Percentiles rank a stretch among this genome's conserved stretches.
These are phyloP conservation scores for Aspergillus nomiae DNA, from an alignment of 2,329 filamentous ascomycete genomes.

Conservation along the genomic window DNA sequence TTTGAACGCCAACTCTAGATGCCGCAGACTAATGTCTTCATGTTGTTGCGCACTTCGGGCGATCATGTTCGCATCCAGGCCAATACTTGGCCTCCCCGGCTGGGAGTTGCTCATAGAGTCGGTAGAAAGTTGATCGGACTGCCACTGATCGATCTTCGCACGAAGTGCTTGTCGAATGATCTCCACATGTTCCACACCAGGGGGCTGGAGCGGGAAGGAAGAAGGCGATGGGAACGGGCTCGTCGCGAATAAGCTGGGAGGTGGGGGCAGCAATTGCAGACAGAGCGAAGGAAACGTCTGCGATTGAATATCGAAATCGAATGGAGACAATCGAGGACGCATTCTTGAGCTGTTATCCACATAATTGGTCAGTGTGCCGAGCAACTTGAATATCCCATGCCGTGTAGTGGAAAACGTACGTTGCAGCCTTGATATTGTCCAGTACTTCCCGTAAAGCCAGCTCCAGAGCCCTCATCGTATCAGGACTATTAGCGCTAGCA, in stretches of 20 bases:
- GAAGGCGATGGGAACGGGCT: constrained; percentile 75
- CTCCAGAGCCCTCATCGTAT: constrained; percentile 81
- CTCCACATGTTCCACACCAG: constrained; percentile 71
- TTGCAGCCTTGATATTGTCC: constrained; percentile 78
- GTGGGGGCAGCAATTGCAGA: constrained; percentile 76
- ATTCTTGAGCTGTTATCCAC: constrained; percentile 43
- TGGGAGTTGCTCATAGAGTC: constrained; percentile 45
- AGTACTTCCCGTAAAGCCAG: constrained; percentile 81
- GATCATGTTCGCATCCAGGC: constrained; percentile 39
- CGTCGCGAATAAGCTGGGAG: constrained; percentile 78
- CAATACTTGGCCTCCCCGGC: constrained; percentile 38
- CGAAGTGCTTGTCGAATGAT: constrained; percentile 69
- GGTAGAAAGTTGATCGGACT: constrained; percentile 45
- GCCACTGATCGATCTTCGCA: constrained; percentile 69
- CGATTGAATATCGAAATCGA: constrained; percentile 81
- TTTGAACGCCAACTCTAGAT: constrained; percentile 74
- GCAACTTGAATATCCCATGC: constrained; percentile 4
- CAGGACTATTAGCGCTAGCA: constrained; percentile 69
- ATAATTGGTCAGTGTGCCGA: constrained; percentile 9
- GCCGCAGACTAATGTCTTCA: constrained; percentile 70
- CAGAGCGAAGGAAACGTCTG: constrained; percentile 85
- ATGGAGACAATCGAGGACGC: constrained; percentile 50
- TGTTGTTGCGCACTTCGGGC: constrained; percentile 58
- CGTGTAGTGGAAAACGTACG: constrained; percentile 55
- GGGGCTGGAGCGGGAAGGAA: constrained; percentile 80